Base-by-base conservation (phyloP, 164 flowering plant species). In the Amborella trichopoda region DNA sequence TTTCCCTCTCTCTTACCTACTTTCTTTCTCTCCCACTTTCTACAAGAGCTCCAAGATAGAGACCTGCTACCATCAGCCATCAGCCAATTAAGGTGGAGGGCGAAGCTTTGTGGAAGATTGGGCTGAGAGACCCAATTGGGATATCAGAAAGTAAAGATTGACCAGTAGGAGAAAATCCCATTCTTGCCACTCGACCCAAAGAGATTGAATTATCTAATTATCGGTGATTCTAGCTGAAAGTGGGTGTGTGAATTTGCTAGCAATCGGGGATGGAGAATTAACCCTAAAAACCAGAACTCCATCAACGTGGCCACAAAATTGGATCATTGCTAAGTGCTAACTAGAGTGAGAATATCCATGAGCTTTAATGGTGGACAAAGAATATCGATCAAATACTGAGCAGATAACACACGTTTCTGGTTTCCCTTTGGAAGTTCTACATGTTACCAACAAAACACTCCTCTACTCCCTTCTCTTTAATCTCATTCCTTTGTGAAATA, bases 361-460 rank as follows among this genome's bases (percentile, higher is more conserved):
- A 93, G 94, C 59, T 88, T 93, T 48, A 93, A 60, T 26, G 99
- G 99, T 0, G 99, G 99, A 56, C 96, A 93, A 34, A 93, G 85
- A 30, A 66, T 84, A 55, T 78, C 83, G 34, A 93, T 93, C 28
- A 93, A 85, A 59, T 70, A 72, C 50, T 88, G 94, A 12, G 96
- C 99, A 25, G 78, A 77, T 28, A 76, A 69, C 4, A 91, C 52
- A 0, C 80, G 87, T 39, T 64, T 88, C 36, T 76, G 87, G 43
- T 81, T 83, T 30, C 69, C 81, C 63, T 75, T 88, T 3, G 99
- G 96, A 48, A 93, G 74, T 52, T 88, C 96, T 0, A 93, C 94
- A 68, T 93, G 96, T 47, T 88, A 93, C 99, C 99, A 93, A 68
- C 87, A 82, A 52, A 93, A 93, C 51, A 88, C 96, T 2, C 59